Base-by-base conservation (phyloP, 2,329 filamentous ascomycete genomes). In the Davidsoniella eucalypti region DNA sequence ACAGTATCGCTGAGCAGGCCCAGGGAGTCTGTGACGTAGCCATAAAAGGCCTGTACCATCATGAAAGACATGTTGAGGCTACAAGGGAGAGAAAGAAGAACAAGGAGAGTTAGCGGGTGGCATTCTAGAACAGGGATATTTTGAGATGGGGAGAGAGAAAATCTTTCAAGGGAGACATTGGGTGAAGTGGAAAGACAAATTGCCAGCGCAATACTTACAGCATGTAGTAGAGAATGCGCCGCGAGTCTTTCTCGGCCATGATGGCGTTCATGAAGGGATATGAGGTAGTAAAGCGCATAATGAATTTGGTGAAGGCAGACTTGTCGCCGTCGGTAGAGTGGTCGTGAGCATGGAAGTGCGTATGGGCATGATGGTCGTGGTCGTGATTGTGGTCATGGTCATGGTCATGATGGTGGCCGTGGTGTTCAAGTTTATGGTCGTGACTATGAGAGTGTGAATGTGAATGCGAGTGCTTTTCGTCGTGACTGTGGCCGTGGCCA, bases 171-270 rank as follows among this genome's bases (percentile, higher is more conserved):
- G 7, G 23, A 25, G 25, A 18, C 10, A 2, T n/a, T 16, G 16
- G 9, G 42, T 10, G 17, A 25, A 16, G 29, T 10, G 26, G 21
- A 23, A 33, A n/a, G 29, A 16, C n/a, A 36, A 17, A 29, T 23
- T 62, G 1, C 17, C 4, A 12, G 29, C 29, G 29, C 9, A 33
- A 33, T 5, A 63, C 80, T 60, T 70, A 93, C 84, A 73, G 76
- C 78, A 94, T 94, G 58, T 96, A 98, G 65, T 98, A 98, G 57
- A 94, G 93, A 55, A 98, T 96, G 42, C 90, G 78, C 52, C 92
- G 76, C 14, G 90, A 96, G 63, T 98, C 90, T 59, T 87, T 87
- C 60, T 96, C 90, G 12, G 81, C 78, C 58, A 98, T 67, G 52
- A 98, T 87, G 49, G 86, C 82, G 61, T 95, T 80, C 16, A 95